Evolutionary conservation across 768 basidiomycete genomes (phyloP).

Genomic region (Kwoniella pini): DNA sequence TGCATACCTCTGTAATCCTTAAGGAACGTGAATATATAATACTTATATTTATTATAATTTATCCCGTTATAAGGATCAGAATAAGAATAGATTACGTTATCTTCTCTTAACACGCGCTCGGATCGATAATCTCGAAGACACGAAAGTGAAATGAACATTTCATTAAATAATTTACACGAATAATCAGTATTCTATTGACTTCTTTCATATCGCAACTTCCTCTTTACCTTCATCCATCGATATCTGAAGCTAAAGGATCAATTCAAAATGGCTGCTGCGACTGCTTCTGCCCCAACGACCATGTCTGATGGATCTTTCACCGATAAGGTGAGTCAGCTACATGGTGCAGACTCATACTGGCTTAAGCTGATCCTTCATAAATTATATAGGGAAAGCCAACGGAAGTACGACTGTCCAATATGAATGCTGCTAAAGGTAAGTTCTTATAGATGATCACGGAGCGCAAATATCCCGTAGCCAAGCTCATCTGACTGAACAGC

Average conservation of each 20-base stretch:
- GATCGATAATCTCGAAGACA: conserved; percentile 6
- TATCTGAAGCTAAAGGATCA: not conserved
- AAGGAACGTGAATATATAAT: not conserved
- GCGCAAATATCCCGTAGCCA: not conserved
- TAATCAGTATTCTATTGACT: conserved; percentile 13
- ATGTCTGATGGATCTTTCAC: conserved; percentile 30
- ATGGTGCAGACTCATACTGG: too few relatives aligned
- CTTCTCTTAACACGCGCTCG: conserved; percentile 3
- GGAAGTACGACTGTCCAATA: conserved; percentile 94
- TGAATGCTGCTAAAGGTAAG: conserved; percentile 84
- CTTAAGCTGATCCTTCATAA: too few relatives aligned
- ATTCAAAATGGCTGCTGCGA: conserved; percentile 7
- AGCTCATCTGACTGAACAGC: conserved; percentile 59
- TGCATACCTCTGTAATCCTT: not conserved
- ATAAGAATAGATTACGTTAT: not conserved
- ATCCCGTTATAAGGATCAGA: conserved; percentile 5
- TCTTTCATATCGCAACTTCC: conserved; percentile 1
- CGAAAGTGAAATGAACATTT: too few relatives aligned
- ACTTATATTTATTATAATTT: conserved; percentile 5
- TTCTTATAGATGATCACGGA: not conserved
- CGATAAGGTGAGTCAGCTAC: conserved; percentile 36
- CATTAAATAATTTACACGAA: not conserved
- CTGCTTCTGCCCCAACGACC: conserved; percentile 18
- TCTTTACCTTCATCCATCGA: not conserved
- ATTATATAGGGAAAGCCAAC: conserved; percentile 85